Conservation (phyloP, 2,329 filamentous ascomycete species). For the Stromatinia cepivora region DNA sequence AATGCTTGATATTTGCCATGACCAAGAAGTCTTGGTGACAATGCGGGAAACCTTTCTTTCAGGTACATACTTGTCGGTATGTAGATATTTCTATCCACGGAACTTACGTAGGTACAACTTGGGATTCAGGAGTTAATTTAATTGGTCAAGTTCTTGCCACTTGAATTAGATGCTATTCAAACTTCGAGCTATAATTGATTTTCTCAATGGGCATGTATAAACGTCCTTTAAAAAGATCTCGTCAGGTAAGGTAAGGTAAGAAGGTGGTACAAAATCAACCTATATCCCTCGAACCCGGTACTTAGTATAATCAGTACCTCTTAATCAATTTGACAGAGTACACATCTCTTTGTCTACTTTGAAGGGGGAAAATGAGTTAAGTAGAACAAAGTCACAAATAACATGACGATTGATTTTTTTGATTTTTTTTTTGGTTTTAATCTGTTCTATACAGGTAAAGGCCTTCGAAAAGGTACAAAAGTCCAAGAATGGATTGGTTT, state of each 20-base stretch:
- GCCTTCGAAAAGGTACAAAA: not conserved
- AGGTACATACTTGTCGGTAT: not conserved
- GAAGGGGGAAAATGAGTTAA: not conserved
- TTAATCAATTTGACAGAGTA: not conserved
- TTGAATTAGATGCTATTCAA: not conserved
- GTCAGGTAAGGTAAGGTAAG: not conserved
- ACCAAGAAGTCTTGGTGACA: not conserved
- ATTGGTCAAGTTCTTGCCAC: not conserved
- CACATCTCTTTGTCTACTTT: not conserved
- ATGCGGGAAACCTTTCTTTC: not conserved
- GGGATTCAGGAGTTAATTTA: not conserved
- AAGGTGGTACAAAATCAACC: not conserved
- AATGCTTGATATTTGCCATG: conserved; percentile 7
- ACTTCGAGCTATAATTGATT: not conserved
- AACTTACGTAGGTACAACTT: not conserved
- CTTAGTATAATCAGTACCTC: not conserved
- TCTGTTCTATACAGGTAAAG: not conserved
- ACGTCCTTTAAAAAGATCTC: not conserved
- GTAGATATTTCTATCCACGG: not conserved
- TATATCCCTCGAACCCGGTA: conserved; percentile 1
- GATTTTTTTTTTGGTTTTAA: not conserved
- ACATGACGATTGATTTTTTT: not conserved
- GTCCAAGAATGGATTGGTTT: conserved; percentile 3
- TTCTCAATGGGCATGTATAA: not conserved
- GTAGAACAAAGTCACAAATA: not conserved